phyloP scores from a whole-genome alignment of 306 rosid genomes.

The Cicer bijugum region DNA sequence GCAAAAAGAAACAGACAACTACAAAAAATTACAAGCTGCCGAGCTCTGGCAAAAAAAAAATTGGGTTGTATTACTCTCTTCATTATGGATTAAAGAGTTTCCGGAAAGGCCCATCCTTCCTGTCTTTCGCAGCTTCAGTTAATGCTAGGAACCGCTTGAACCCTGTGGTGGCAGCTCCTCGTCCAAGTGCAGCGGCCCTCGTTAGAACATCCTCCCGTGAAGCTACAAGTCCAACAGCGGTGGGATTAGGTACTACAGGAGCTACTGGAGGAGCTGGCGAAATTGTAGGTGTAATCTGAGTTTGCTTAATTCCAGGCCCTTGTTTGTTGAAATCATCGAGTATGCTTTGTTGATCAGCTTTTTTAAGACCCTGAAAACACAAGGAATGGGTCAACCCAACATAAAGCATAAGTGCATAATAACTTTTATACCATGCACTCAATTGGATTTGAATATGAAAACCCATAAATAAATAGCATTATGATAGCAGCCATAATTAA shows the following conservation, averaged over 20 bases:
- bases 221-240: constrained; percentile 62
- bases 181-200: constrained; percentile 97
- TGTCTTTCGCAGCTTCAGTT: constrained; percentile 97
- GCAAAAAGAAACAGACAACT: constrained; percentile 29
- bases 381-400: constrained; percentile 31
- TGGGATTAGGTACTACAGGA: constrained; percentile 56
- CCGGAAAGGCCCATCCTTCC: constrained; percentile 95
- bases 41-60: constrained; percentile 25
- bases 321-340: constrained; percentile 93
- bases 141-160: constrained; percentile 97
- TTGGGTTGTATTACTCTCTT: constrained; percentile 23
- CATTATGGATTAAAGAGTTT: constrained; percentile 83
- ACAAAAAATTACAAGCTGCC: constrained; percentile 10
- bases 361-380: constrained; percentile 83
- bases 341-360: constrained; percentile 86
- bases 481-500: constrained; percentile 28
- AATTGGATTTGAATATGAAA: constrained; percentile 41
- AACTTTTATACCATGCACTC: constrained; percentile 31
- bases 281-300: constrained; percentile 59
- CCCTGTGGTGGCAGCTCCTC: constrained; percentile 98
- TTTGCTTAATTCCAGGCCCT: constrained; percentile 83
- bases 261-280: constrained; percentile 58
- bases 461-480: not conserved
- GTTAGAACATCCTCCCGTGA: constrained; percentile 90
- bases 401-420: constrained; percentile 26